phyloP scores from a whole-genome alignment of 176 grass and related monocot genomes.

The Oryza punctata region DNA sequence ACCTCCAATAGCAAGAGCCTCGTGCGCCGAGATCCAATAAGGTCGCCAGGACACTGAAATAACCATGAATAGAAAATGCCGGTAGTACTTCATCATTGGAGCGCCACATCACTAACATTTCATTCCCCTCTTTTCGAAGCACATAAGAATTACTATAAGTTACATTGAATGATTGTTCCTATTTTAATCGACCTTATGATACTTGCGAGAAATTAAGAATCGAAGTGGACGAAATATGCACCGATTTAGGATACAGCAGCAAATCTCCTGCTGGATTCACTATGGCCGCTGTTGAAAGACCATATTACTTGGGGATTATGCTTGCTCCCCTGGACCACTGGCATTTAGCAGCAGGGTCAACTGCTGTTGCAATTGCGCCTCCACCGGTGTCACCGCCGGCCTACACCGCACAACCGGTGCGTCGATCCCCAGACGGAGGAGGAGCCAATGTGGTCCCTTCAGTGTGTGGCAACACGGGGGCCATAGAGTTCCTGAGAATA shows the following conservation, averaged over 20 bases:
- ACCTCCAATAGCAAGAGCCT: slow-evolving; percentile 16
- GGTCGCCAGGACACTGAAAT: not conserved
- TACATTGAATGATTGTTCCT: not conserved
- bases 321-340: slow-evolving; percentile 39
- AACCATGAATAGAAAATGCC: not conserved
- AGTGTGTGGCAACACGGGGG: not conserved
- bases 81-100: not conserved
- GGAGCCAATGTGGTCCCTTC: not conserved
- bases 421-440: slow-evolving; percentile 27
- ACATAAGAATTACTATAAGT: not conserved
- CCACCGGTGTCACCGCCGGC: slow-evolving; percentile 24
- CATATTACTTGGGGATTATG: slow-evolving; percentile 13
- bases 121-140: slow-evolving; percentile 7
- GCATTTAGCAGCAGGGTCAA: slow-evolving; percentile 32
- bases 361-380: slow-evolving; percentile 29
- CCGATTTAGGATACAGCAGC: slow-evolving; percentile 6
- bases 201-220: slow-evolving; percentile 37
- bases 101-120: slow-evolving; percentile 6
- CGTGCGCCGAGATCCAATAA: slow-evolving; percentile 28
- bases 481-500: slow-evolving; percentile 29
- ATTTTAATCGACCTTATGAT: slow-evolving; percentile 25
- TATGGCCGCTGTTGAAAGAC: slow-evolving; percentile 3
- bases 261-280: slow-evolving; percentile 31
- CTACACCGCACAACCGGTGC: slow-evolving; percentile 10
- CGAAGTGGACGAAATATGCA: slow-evolving; percentile 1